Evolutionary conservation across 495 filamentous ascomycete species (phyloP), one percentile per base, ranked within the genome.

Genomic region (Ramalina intermedia): DNA sequence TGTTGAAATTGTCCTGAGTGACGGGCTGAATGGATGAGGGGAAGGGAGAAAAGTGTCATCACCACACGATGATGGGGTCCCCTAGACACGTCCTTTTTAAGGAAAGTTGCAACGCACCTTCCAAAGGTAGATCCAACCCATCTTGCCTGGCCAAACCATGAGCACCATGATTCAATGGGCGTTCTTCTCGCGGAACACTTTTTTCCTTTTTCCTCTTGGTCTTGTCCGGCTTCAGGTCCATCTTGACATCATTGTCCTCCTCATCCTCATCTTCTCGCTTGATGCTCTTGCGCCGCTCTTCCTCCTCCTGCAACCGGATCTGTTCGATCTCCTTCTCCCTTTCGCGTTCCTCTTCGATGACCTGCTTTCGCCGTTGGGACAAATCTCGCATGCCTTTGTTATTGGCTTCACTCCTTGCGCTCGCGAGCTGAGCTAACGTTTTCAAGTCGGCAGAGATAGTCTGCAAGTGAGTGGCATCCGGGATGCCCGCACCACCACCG

Each of bases 321-420:
- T 55, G 47, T 43, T 54, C 55, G 12, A 38, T 26, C 37, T 49
- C 47, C 37, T 23, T 43, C 24, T 75, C 71, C 2, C 63, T 58
- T 46, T 68, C 60, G 18, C 60, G 57, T 41, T 68, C 60, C 9
- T 79, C 71, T 44, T 83, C 69, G n/a, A 65, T 56, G n/a, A 67
- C 64, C 17, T 75, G 70, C 57, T 83, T 83, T 36, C 80, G 73
- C 54, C 69, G 75, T 47, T 75, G 68, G 7, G 77, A 77, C 46
- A 87, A 68, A 48, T 82, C 72, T 33, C 84, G 71, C 77, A 88
- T 87, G 20, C 79, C 83, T 11, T 72, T 73, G 61, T 88, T 82
- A 63, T 80, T 86, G 38, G 72, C 65, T 16, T 68, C 66, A 4
- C 74, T 75, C 9, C 83, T 70, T 26, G 69, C 65, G 49, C 84